A percentile compares a stretch with the other conserved stretches of the same genome.
Conservation (phyloP, 1,284 basidiomycete species). For the Abortiporus biennis region DNA sequence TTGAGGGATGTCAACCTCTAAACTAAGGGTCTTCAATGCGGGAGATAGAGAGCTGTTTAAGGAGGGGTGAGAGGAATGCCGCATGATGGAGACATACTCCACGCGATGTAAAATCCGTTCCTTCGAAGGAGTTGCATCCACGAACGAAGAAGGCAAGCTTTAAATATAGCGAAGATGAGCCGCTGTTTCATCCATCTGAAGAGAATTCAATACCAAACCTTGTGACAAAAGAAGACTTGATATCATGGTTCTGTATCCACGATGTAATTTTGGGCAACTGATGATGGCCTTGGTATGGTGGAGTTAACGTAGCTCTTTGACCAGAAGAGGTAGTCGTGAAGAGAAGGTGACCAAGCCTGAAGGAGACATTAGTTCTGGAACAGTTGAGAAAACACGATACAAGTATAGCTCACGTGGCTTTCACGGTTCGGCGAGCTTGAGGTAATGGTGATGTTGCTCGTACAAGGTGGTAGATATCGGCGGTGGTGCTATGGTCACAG, state of each 20-base stretch:
- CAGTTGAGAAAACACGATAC: neutral
- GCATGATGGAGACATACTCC: constrained; percentile 46
- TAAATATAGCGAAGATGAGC: neutral
- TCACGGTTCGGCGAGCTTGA: constrained; percentile 26
- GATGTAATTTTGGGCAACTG: constrained; percentile 37
- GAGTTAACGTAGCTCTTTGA: constrained; percentile 33
- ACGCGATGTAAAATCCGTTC: constrained; percentile 46
- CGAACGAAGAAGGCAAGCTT: constrained; percentile 42
- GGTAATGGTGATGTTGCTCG: no score
- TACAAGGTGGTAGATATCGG: constrained; percentile 1
- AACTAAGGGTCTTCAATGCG: constrained; percentile 13
- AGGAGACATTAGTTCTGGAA: no score
- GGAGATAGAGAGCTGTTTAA: no score
- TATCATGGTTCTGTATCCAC: constrained; percentile 36
- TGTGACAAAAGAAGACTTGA: constrained; percentile 41
- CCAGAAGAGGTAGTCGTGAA: constrained; percentile 31
- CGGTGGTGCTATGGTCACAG: neutral
- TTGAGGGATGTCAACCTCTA: constrained; percentile 21
- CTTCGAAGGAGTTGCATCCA: constrained; percentile 28
- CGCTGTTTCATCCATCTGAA: constrained; percentile 1
- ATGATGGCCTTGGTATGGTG: constrained; percentile 44
- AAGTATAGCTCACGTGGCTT: constrained; percentile 39
- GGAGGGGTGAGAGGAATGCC: no score
- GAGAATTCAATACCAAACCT: constrained; percentile 34
- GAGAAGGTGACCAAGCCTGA: constrained; percentile 54